Evolutionary conservation across 805 yeast species (phyloP).

Genomic region (Jamesozyma rosinii): DNA sequence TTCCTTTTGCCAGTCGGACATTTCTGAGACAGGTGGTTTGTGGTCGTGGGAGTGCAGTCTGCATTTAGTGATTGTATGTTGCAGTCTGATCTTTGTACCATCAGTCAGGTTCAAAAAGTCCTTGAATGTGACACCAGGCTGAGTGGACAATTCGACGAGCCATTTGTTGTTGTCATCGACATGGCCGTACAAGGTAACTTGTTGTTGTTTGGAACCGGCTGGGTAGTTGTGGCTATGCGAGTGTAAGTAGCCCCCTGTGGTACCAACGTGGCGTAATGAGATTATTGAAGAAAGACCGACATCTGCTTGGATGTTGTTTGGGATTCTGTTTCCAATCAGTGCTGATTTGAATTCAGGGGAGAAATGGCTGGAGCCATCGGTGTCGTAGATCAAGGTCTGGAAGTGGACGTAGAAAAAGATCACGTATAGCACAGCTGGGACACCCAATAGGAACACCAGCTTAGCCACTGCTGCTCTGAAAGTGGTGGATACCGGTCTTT

Average conservation of each 20-base stretch:
- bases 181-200: slow-evolving; percentile 72
- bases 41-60: slow-evolving; percentile 80
- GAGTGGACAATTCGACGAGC: slow-evolving; percentile 59
- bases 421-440: slow-evolving; percentile 50
- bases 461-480: slow-evolving; percentile 42
- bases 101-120: slow-evolving; percentile 54
- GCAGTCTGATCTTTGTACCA: slow-evolving; percentile 63
- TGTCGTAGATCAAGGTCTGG: slow-evolving; percentile 46
- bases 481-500: slow-evolving; percentile 38
- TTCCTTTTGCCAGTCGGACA: slow-evolving; percentile 74
- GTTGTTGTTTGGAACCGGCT: slow-evolving; percentile 79
- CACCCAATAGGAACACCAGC: slow-evolving; percentile 43
- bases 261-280: slow-evolving; percentile 57
- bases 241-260: slow-evolving; percentile 75
- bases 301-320: slow-evolving; percentile 47
- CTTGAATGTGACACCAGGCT: slow-evolving; percentile 42
- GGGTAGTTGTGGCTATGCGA: slow-evolving; percentile 67
- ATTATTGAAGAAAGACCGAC: slow-evolving; percentile 68
- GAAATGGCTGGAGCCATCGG: slow-evolving; percentile 66
- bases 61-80: slow-evolving; percentile 47
- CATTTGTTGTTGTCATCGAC: slow-evolving; percentile 67
- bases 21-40: slow-evolving; percentile 64
- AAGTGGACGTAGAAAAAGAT: slow-evolving; percentile 58
- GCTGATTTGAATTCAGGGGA: slow-evolving; percentile 62
- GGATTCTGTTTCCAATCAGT: slow-evolving; percentile 51